Evolutionary conservation across 1,284 basidiomycete species (phyloP).

Genomic region (Trametes sp.): DNA sequence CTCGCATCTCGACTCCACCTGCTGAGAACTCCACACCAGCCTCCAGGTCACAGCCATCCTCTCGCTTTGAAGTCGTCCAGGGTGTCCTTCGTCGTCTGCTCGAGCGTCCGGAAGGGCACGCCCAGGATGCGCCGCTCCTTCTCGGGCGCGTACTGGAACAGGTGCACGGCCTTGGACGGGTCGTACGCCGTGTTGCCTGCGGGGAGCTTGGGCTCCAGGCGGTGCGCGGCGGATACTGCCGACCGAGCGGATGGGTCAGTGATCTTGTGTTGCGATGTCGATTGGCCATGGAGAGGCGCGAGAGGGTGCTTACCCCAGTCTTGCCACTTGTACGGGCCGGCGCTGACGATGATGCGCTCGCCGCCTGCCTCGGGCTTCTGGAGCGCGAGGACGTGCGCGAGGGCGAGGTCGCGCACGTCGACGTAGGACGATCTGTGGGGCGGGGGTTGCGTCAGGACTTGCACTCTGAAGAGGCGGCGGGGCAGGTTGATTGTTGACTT

Average conservation of each 20-base stretch:
- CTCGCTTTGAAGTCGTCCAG: conserved; percentile 49
- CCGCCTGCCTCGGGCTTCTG: conserved; percentile 57
- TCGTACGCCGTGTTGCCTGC: conserved; percentile 31
- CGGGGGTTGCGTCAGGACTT: neutral
- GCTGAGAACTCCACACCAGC: neutral
- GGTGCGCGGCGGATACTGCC: conserved; percentile 22
- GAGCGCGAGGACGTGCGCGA: conserved; percentile 62
- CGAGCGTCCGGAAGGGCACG: conserved; percentile 51
- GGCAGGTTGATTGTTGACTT: conserved; percentile 6
- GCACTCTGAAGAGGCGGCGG: neutral
- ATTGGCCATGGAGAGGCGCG: too few species aligned
- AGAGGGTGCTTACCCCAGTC: conserved; percentile 36
- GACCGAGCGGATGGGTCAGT: too few species aligned
- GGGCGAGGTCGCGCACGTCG: conserved; percentile 69
- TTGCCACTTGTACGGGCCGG: conserved; percentile 38
- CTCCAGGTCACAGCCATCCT: conserved; percentile 43
- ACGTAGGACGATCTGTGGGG: conserved; percentile 46
- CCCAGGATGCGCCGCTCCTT: conserved; percentile 55
- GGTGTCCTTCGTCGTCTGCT: conserved; percentile 51
- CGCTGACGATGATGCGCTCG: conserved; percentile 55
- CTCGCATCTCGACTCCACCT: neutral
- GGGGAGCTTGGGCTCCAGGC: conserved; percentile 31
- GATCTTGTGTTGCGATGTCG: too few species aligned
- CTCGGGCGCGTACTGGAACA: conserved; percentile 37
- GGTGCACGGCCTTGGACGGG: conserved; percentile 40